Evolutionary conservation across 495 filamentous ascomycete genomes (phyloP).

Genomic region (Neurospora sp.): DNA sequence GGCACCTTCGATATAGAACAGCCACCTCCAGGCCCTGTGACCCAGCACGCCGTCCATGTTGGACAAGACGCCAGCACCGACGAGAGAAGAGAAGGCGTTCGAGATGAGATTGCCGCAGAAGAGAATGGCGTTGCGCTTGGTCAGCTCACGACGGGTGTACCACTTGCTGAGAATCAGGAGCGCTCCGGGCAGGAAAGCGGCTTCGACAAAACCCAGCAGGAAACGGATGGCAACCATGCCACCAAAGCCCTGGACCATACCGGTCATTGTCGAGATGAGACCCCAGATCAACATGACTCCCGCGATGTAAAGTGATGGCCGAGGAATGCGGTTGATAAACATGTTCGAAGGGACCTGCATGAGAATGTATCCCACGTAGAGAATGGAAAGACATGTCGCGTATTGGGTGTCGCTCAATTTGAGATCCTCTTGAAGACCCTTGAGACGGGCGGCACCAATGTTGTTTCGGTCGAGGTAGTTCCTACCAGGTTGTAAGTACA

Average conservation of each 20-base stretch:
- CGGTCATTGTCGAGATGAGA: constrained; percentile 52
- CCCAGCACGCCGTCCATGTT: constrained; percentile 39
- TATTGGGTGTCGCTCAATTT: constrained; percentile 28
- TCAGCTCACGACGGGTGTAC: constrained; percentile 46
- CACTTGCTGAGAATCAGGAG: constrained; percentile 43
- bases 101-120: constrained; percentile 52
- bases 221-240: constrained; percentile 55
- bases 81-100: constrained; percentile 50
- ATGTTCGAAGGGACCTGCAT: constrained; percentile 39
- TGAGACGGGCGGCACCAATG: constrained; percentile 38
- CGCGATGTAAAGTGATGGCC: constrained; percentile 36
- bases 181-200: constrained; percentile 35
- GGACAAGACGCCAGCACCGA: constrained; percentile 45
- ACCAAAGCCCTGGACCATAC: constrained; percentile 45
- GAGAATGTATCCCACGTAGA: constrained; percentile 44
- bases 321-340: constrained; percentile 28
- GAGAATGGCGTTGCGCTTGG: constrained; percentile 45
- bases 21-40: constrained; percentile 47
- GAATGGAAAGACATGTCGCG: constrained; percentile 29
- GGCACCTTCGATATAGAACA: constrained; percentile 55
- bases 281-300: constrained; percentile 57
- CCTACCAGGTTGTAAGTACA: neutral
- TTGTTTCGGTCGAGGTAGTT: constrained; percentile 66
- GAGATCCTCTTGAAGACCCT: constrained; percentile 35
- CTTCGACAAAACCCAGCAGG: constrained; percentile 53